A percentile compares a stretch with the other conserved stretches of the same genome.
phyloP scores from a whole-genome alignment of 2,329 filamentous ascomycete genomes.

The Penicillium glabrum region DNA sequence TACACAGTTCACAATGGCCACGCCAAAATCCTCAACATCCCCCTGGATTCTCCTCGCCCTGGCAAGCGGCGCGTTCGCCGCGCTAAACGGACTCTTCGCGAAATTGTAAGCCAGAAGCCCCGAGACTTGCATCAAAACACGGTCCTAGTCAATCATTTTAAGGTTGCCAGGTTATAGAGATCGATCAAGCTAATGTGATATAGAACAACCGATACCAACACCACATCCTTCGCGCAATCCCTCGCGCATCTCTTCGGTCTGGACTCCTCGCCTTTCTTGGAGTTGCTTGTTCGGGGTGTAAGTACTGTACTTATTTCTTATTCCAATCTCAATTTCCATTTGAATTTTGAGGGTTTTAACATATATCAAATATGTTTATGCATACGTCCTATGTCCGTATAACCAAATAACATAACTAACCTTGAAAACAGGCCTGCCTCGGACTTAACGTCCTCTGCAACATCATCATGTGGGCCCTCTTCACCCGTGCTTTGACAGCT shows the following conservation, averaged over 20 bases:
- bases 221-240: slow-evolving; percentile 50
- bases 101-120: slow-evolving; percentile 52
- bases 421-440: slow-evolving; percentile 53
- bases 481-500: slow-evolving; percentile 62
- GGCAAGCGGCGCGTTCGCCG: slow-evolving; percentile 62
- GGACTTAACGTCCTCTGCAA: slow-evolving; percentile 63
- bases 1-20: slow-evolving; percentile 10
- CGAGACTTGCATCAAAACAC: neutral
- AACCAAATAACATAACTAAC: neutral
- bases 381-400: neutral
- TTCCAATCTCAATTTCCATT: neutral
- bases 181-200: neutral
- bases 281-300: slow-evolving; percentile 55
- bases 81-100: slow-evolving; percentile 66
- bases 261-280: slow-evolving; percentile 42
- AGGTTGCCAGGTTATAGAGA: no score
- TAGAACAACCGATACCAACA: slow-evolving; percentile 62
- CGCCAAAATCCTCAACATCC: slow-evolving; percentile 13
- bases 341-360: neutral
- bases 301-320: slow-evolving; percentile 33
- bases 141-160: neutral
- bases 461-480: slow-evolving; percentile 64
- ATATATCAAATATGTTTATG: neutral
- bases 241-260: slow-evolving; percentile 48
- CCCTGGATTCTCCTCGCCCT: slow-evolving; percentile 58